Evolutionary conservation across 163 green algal genomes (phyloP).

Genomic region (Botryococcus braunii): DNA sequence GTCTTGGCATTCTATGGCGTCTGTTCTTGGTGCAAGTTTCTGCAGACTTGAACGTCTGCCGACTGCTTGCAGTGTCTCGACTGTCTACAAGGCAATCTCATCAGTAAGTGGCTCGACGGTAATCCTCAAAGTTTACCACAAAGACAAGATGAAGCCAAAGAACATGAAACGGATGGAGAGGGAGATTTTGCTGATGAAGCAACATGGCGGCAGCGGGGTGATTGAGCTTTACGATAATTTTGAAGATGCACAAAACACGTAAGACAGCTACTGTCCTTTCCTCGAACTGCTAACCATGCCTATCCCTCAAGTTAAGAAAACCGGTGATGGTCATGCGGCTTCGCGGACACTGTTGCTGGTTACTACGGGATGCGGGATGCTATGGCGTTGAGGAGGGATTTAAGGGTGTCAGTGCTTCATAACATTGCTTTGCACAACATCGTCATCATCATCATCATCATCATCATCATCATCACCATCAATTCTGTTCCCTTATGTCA

Average conservation of each 20-base stretch:
- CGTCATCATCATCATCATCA: conserved; percentile 10
- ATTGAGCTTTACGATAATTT: neutral
- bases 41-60: too few species aligned
- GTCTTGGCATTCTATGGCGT: too few species aligned
- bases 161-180: conserved; percentile 59
- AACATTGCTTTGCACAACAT: conserved; percentile 46
- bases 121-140: conserved; percentile 67
- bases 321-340: neutral
- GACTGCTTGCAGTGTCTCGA: conserved; percentile 61
- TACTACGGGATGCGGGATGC: neutral
- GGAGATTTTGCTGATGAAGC: conserved; percentile 47
- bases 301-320: neutral
- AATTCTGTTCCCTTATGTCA: neutral
- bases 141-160: conserved; percentile 61
- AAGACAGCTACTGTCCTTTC: neutral
- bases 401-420: conserved; percentile 24
- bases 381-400: neutral
- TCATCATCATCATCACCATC: conserved; percentile 24
- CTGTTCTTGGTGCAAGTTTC: too few species aligned
- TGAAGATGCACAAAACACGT: neutral
- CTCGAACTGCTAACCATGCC: neutral
- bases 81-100: conserved; percentile 52
- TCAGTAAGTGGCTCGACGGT: conserved; percentile 29
- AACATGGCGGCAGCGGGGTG: conserved; percentile 14
- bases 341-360: neutral